phyloP scores from a whole-genome alignment of 345 rosid genomes.

The Corchorus capsularis region DNA sequence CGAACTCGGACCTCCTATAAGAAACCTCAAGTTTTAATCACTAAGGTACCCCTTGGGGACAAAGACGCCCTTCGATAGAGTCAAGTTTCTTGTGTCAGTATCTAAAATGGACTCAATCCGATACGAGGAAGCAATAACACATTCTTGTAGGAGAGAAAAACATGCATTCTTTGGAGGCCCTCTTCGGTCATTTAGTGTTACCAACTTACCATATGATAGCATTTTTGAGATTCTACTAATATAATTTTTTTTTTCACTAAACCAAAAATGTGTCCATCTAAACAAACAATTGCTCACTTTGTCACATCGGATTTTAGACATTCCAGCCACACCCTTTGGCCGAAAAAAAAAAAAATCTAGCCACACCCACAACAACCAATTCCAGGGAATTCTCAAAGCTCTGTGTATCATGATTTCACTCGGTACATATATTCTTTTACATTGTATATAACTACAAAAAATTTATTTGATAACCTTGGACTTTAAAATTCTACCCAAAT shows the following conservation, averaged over 20 bases:
- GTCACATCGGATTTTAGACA: too few relatives aligned
- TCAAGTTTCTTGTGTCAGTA: too few relatives aligned
- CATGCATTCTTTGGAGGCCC: too few relatives aligned
- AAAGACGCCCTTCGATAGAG: too few relatives aligned
- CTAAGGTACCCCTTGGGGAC: too few relatives aligned
- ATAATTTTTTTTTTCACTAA: background rate
- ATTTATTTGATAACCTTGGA: slow-evolving; percentile 25
- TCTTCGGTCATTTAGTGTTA: background rate
- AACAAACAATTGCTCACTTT: background rate
- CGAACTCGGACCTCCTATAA: too few relatives aligned
- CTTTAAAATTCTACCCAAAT: background rate
- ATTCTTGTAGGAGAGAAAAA: too few relatives aligned
- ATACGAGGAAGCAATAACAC: too few relatives aligned
- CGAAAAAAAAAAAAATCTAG: too few relatives aligned
- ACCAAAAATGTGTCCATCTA: background rate
- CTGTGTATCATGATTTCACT: background rate
- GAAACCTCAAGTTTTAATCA: too few relatives aligned
- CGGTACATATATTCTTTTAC: background rate
- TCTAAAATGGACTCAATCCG: too few relatives aligned
- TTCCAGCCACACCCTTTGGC: too few relatives aligned
- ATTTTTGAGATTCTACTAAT: background rate
- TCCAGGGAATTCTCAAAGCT: background rate
- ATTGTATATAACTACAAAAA: background rate
- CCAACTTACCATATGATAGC: background rate
- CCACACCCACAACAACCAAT: background rate